Conservation (phyloP, 1,139 yeast species). For the Scheffersomyces titani region DNA sequence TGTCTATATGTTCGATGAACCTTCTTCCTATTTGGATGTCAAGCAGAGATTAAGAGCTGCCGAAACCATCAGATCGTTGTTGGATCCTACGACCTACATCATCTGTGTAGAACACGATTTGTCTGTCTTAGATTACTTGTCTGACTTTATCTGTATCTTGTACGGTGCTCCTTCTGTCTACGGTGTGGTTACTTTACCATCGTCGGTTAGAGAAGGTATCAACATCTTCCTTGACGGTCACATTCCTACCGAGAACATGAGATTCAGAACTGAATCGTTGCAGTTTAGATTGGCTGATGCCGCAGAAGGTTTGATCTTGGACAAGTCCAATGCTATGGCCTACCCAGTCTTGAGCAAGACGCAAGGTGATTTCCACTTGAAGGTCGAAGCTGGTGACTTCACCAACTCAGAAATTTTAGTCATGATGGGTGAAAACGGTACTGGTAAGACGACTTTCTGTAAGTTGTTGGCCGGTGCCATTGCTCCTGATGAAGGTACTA, state of each 20-base stretch:
- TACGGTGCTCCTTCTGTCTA: constrained; percentile 98
- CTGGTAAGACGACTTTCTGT: constrained; percentile 98
- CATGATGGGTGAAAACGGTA: constrained; percentile 99
- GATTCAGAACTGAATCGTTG: constrained; percentile 93
- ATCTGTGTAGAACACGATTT: constrained; percentile 98
- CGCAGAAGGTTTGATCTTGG: constrained; percentile 71
- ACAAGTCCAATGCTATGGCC: constrained; percentile 72
- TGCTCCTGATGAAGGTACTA: constrained; percentile 75
- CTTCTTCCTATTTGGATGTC: constrained; percentile 96
- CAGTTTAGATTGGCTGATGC: constrained; percentile 96
- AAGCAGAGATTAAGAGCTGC: constrained; percentile 99
- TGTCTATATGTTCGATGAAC: constrained; percentile 99
- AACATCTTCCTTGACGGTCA: constrained; percentile 97
- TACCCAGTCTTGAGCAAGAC: constrained; percentile 88
- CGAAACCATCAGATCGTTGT: constrained; percentile 81
- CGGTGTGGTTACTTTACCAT: constrained; percentile 95
- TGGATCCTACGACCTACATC: constrained; percentile 74
- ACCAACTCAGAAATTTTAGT: constrained; percentile 96
- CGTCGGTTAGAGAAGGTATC: constrained; percentile 98
- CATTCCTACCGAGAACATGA: constrained; percentile 93
- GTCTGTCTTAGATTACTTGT: constrained; percentile 92
- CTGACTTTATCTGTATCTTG: constrained; percentile 93
- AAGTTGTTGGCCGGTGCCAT: constrained; percentile 90
- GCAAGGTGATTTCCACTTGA: constrained; percentile 91
- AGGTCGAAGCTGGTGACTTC: constrained; percentile 83